Conservation (phyloP, 306 rosid species). For the Vigna unguiculata region DNA sequence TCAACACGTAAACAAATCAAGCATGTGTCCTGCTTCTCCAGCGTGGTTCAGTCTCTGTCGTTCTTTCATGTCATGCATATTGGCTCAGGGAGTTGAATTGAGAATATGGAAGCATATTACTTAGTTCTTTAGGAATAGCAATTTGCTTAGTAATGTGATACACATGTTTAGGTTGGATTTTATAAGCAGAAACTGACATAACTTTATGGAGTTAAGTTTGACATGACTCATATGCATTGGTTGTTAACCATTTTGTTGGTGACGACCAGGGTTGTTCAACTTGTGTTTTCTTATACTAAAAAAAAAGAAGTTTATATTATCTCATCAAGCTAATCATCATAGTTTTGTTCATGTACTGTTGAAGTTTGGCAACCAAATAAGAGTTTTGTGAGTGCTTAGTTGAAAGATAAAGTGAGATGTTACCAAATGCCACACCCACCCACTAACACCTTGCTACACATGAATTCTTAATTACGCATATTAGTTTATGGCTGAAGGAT, state of each 20-base stretch:
- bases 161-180: slow-evolving; percentile 36
- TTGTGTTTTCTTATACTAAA: slow-evolving; percentile 40
- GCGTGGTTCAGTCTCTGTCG: slow-evolving; percentile 56
- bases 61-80: slow-evolving; percentile 8
- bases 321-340: slow-evolving; percentile 44
- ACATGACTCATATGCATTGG: slow-evolving; percentile 17
- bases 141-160: slow-evolving; percentile 26
- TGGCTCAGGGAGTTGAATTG: slow-evolving; percentile 23
- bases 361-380: slow-evolving; percentile 69
- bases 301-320: slow-evolving; percentile 30
- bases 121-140: not conserved
- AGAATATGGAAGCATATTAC: slow-evolving; percentile 10
- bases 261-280: slow-evolving; percentile 52
- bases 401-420: slow-evolving; percentile 31
- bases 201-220: slow-evolving; percentile 14
- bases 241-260: slow-evolving; percentile 50
- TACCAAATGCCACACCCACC: slow-evolving; percentile 56
- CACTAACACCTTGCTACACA: slow-evolving; percentile 44
- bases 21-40: slow-evolving; percentile 98
- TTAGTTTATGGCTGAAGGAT: not conserved
- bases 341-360: slow-evolving; percentile 52
- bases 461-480: not conserved
- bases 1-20: slow-evolving; percentile 40
- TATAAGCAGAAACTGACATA: slow-evolving; percentile 21
- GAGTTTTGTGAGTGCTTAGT: slow-evolving; percentile 14